These are phyloP conservation scores for Globisporangium sylvaticum DNA, from an alignment of 352 stramenopile species.

Conservation along the genomic window DNA sequence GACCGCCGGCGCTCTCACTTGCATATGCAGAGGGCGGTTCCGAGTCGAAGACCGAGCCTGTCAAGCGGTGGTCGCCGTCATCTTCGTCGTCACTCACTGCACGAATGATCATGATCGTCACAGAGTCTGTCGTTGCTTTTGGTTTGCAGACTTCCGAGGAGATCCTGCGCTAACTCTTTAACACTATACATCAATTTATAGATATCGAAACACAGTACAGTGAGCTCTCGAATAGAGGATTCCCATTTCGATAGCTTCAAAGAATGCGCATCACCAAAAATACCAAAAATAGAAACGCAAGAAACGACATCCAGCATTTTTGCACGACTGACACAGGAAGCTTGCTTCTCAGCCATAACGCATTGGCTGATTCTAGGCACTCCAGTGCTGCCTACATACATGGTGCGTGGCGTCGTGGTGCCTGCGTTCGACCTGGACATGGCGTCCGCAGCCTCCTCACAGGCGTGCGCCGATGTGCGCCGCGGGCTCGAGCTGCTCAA, in stretches of 20 bases:
- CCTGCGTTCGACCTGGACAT: slow-evolving; percentile 27
- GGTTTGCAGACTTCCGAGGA: not conserved
- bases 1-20: not conserved
- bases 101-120: slow-evolving; percentile 65
- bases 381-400: not conserved
- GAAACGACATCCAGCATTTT: too few relatives aligned
- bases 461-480: slow-evolving; percentile 19
- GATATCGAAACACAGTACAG: not conserved
- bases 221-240: not conserved
- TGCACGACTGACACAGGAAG: too few relatives aligned
- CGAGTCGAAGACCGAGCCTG: slow-evolving; percentile 15
- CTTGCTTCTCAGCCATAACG: too few relatives aligned
- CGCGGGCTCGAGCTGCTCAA: slow-evolving; percentile 30
- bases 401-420: slow-evolving; percentile 9
- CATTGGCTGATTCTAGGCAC: too few relatives aligned
- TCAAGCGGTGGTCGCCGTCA: slow-evolving; percentile 23
- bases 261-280: not conserved
- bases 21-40: slow-evolving; percentile 10
- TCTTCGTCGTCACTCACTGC: slow-evolving; percentile 54
- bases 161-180: not conserved
- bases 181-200: not conserved
- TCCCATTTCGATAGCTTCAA: not conserved
- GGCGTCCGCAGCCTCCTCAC: slow-evolving; percentile 18
- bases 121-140: too few relatives aligned
- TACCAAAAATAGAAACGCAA: not conserved